Base-by-base conservation (phyloP, 352 stramenopile species). In the Pythium insidiosum region DNA sequence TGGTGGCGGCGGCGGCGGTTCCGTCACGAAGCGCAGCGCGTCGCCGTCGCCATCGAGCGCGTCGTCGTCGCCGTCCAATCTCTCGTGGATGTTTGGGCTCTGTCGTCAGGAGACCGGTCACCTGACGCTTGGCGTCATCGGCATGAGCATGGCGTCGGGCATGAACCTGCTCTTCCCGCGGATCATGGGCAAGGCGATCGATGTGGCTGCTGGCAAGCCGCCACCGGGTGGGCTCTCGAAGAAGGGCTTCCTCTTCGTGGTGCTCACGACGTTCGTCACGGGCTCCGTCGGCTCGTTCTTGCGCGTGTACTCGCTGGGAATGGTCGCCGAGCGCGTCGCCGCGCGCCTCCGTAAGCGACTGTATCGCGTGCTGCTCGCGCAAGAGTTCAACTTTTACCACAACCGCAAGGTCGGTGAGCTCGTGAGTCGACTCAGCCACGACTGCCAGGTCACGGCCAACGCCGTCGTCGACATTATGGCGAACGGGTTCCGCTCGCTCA, bases 121-220 rank as follows among this genome's bases (percentile, higher is more conserved):
- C 38, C 58, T 96, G 20, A 58, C 67, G 13, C 47, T 76, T 15
- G 84, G 83, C 18, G 68, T 94, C 31, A 55, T 80, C 13, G 86
- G 82, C 38, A 84, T 96, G 72, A 74, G 74, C 12, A 62, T 93
- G 13, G 85, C 81, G 19, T 95, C 83, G 20, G 71, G 68, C 21
- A 95, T 86, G 53, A 96, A 95, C 53, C 61, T 96, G 20, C 56
- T 93, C 20, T 94, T 95, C 53, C 86, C 86, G 12, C 76, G 79
- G 19, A 75, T 95, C 42, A 91, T 96, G 66, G 86, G 84, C 29
- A 93, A 90, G 37, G 85, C 84, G 9, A 81, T 94, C 23, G 81
- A 94, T 46, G 73, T 92, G 13, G 73, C 79, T n/a, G 75, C 73
- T 5, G 76, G 79, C 28, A 88, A 85, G 37, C 73, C 75, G 15